Evolutionary conservation across 106 monocot genomes (phyloP), one percentile per base, ranked within the genome.

Genomic region (Phalaenopsis aphrodite): DNA sequence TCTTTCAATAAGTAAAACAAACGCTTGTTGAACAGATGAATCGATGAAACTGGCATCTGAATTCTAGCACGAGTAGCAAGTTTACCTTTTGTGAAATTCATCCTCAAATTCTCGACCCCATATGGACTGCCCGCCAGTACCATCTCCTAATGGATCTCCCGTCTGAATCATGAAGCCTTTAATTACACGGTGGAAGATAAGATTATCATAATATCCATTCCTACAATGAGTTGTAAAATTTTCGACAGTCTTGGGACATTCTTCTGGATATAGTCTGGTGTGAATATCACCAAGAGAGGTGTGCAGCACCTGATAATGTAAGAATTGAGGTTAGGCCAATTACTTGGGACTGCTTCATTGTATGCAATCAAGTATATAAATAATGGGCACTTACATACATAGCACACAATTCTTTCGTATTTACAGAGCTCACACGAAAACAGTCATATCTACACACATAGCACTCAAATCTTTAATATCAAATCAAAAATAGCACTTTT

Each of bases 101-200:
- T 99, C 98, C 83, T 99, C 98, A 81, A 99, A 99, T 80, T 99
- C 98, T 82, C 98, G 80, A 16, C 94, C 98, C 98, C 94, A 94
- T 83, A 99, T 95, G 57, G 98, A 99, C 81, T 99, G 98, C 18
- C 98, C 98, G 30, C 98, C 98, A 42, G 98, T 99, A 77, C 98
- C 98, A 88, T 99, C 98, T 49, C 98, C 98, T 71, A 94, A 85
- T 77, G 98, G 98, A 87, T 99, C 98, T 9, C 98, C 98, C 3
- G 94, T 99, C 83, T 99, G 98, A 65, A 99, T 84, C 98, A 99
- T 99, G 82, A 99, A 99, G 23, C 98, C 98, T 80, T 89, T 91
- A 45, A 99, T 99, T 47, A 99, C 98, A 45, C 98, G 86, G 72
- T 99, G 98, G 80, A 99, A 99, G 75, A 99, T 99, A 57, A 95